phyloP scores from a whole-genome alignment of 805 yeast genomes.

The Pichia membranifaciens region DNA sequence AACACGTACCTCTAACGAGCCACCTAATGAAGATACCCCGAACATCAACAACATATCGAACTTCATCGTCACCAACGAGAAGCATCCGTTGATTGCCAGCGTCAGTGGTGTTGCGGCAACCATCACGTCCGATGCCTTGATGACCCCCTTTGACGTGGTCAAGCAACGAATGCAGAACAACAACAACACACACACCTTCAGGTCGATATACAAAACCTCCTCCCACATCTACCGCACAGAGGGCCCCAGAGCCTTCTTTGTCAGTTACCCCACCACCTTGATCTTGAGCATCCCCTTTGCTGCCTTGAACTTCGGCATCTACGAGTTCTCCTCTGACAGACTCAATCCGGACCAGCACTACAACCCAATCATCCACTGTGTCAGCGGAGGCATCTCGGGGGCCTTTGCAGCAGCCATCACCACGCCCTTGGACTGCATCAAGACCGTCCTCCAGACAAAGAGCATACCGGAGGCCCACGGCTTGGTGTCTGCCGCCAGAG shows the following conservation, averaged over 20 bases:
- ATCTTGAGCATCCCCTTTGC: constrained; percentile 92
- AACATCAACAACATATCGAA: constrained; percentile 11
- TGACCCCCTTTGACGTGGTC: constrained; percentile 95
- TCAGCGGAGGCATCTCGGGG: constrained; percentile 91
- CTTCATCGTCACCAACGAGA: constrained; percentile 48
- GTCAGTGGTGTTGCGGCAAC: constrained; percentile 90
- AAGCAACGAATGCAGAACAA: constrained; percentile 86
- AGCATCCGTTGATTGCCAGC: constrained; percentile 79
- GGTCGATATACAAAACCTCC: constrained; percentile 25
- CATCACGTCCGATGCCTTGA: constrained; percentile 85
- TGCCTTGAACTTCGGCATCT: constrained; percentile 87
- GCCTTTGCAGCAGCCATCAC: constrained; percentile 93
- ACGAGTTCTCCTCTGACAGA: constrained; percentile 73
- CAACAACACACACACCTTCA: constrained; percentile 8
- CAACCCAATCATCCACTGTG: constrained; percentile 88
- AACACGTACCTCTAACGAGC: neutral
- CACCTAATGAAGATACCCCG: constrained; percentile 1
- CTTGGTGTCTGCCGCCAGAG: constrained; percentile 62
- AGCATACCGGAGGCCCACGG: constrained; percentile 59
- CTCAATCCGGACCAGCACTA: constrained; percentile 74
- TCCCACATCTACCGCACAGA: constrained; percentile 49
- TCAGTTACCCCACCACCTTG: constrained; percentile 90
- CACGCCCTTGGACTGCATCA: constrained; percentile 89
- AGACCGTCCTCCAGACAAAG: constrained; percentile 84
- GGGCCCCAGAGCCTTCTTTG: constrained; percentile 77